Base-by-base conservation (phyloP, 768 basidiomycete genomes). In the Mycena epipterygia region DNA sequence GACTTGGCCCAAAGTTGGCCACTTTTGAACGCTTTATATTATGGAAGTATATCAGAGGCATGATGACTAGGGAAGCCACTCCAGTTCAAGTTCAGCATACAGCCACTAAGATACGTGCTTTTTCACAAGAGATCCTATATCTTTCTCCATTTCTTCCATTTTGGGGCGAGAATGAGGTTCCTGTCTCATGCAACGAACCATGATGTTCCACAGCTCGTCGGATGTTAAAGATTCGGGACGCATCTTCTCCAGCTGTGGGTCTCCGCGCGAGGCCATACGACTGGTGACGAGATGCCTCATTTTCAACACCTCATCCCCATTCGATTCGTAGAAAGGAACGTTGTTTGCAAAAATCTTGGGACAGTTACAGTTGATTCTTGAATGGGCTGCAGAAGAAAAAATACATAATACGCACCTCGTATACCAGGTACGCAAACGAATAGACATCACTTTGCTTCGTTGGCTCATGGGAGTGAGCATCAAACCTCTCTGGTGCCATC, bases 401-500 rank as follows among this genome's bases (percentile, higher is more conserved):
- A 25, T 42, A 30, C 35, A 12, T 27, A 13, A 7, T n/a, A 51
- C 48, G 23, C 48, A 64, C 49, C 51, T 64, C 39, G 12, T 13
- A 29, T n/a, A 64, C 39, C 6, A 63, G 37, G 13, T 30, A 63
- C 17, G 49, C 61, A 41, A 63, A 63, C 14, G 62, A 51, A 33
- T 64, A 55, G n/a, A 64, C 29, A 30, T 64, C 62, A 19, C 62
- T 52, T 39, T n/a, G 25, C 41, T 53, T 64, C 27, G 62, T 53
- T 16, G 62, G 62, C n/a, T 55, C 41, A 13, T n/a, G 23, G 7
- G 1, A 37, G 12, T 13, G 16, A 35, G 33, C 14, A 42, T 21
- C 3, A 23, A 64, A 42, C 5, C 62, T 64, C n/a, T 64, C 62
- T 2, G 62, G 62, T 44, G 62, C 62, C 62, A 64, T 53, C 62